Evolutionary conservation across 805 yeast genomes (phyloP), one percentile per base, ranked within the genome.

Genomic region (Nakazawaea holstii): DNA sequence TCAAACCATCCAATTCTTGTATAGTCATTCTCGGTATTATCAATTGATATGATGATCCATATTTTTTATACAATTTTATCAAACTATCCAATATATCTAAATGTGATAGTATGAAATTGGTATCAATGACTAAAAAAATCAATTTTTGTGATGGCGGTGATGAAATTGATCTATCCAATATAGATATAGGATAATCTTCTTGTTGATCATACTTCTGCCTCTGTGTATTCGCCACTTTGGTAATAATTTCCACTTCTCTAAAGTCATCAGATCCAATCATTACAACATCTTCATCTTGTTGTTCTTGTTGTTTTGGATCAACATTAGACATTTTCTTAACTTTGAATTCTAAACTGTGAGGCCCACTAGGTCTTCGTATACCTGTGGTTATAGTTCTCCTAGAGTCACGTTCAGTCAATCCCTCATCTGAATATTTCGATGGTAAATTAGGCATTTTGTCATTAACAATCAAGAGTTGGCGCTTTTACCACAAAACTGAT

Each of bases 1-100:
- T 91, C 52, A 91, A 67, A 0, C 91, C 91, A 64, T 91, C 97
- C n/a, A 91, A 69, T 59, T 91, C 98, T 36, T 68, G 71, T 11
- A 87, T 68, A 2, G 84, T 94, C 1, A 82, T 77, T 4, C 66
- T 66, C 0, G 98, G 98, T 3, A 91, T 69, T 0, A 91, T 68
- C 1, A 91, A 67, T 27, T 53, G 52, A 41, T 59, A 59, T 1
- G 61, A 56, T 43, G 79, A 76, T 14, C 73, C 68, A 56, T 69
- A 82, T 10, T 62, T 50, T 0, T 53, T 43, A 4, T 73, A 73
- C 7, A 76, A 47, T 1, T 55, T 56, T 3, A 73, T 61, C 26
- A 91, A 58, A 0, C 72, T 73, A 41, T 84, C 80, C 8, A 90
- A 53, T 1, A 87, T 63, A 15, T 68, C 61, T 39, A 88, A 62